Conservation (phyloP, 257 asterid genomes). For the Asclepias syriaca region DNA sequence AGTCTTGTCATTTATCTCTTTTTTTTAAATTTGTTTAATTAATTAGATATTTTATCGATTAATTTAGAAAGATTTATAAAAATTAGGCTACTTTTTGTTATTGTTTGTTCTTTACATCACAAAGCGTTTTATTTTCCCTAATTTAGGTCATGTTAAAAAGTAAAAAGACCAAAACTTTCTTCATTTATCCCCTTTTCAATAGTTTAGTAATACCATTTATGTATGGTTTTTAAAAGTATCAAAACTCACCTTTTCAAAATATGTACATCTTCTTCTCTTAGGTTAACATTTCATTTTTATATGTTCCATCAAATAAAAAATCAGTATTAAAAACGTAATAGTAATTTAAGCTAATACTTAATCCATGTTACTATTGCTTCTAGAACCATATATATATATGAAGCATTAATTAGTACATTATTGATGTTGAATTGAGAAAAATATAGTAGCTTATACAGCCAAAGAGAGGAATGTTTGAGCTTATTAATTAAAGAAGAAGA, state of each 20-base stretch:
- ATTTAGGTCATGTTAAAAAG: not conserved
- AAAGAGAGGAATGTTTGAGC: constrained; percentile 5
- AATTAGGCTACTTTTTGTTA: not conserved
- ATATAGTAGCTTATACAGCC: not conserved
- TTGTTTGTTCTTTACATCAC: not conserved
- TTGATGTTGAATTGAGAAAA: not conserved
- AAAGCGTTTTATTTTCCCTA: not conserved
- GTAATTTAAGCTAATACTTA: too few species aligned
- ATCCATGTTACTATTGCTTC: not conserved
- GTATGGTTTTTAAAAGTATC: too few species aligned
- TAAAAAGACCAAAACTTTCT: not conserved
- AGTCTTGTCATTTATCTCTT: constrained; percentile 18
- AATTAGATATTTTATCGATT: too few species aligned
- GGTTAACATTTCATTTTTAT: too few species aligned
- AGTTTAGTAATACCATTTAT: not conserved
- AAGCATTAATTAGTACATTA: not conserved
- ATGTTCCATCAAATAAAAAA: too few species aligned
- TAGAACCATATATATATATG: not conserved
- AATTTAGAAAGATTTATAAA: too few species aligned
- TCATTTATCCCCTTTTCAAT: not conserved
- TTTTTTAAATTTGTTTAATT: too few species aligned
- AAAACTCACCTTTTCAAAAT: too few species aligned
- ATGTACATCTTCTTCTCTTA: too few species aligned
- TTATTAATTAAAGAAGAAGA: not conserved
- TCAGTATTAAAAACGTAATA: not conserved